Percentiles rank a stretch among this genome's conserved stretches.
Evolutionary conservation across 306 rosid species (phyloP).

Genomic region (Cucumis cinereus): DNA sequence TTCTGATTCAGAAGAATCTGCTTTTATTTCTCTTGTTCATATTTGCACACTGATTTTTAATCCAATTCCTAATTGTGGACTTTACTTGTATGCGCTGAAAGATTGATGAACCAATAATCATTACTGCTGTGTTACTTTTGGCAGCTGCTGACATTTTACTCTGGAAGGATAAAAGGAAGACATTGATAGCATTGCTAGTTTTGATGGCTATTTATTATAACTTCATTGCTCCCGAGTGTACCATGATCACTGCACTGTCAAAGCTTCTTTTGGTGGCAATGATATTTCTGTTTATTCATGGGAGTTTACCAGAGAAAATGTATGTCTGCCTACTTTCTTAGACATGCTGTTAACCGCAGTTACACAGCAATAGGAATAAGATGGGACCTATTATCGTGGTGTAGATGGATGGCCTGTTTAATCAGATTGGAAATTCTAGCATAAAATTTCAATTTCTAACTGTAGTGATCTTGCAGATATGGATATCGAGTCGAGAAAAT

Average conservation of each 20-base stretch:
- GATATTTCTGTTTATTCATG: conserved; percentile 44
- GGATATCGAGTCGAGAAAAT: conserved; percentile 74
- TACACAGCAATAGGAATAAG: not conserved
- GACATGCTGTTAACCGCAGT: not conserved
- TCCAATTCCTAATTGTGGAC: not conserved
- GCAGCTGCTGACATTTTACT: conserved; percentile 93
- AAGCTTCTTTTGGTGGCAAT: conserved; percentile 45
- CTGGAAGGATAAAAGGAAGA: conserved; percentile 81
- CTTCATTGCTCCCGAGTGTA: conserved; percentile 62
- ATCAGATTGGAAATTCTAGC: conserved; percentile 8
- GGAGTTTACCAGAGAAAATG: conserved; percentile 67
- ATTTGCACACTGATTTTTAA: not conserved
- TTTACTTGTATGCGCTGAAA: not conserved
- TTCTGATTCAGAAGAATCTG: not conserved
- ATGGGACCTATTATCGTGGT: conserved; percentile 5
- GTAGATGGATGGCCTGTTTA: not conserved
- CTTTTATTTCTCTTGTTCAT: not conserved
- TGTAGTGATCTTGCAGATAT: conserved; percentile 36
- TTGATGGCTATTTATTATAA: conserved; percentile 60
- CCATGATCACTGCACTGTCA: conserved; percentile 53
- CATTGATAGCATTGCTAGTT: conserved; percentile 44
- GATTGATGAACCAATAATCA: not conserved
- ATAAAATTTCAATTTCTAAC: conserved; percentile 17
- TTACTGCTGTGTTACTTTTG: conserved; percentile 8
- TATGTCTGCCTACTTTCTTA: conserved; percentile 21